Evolutionary conservation across 805 yeast species (phyloP).

Genomic region (Candida boidinii): DNA sequence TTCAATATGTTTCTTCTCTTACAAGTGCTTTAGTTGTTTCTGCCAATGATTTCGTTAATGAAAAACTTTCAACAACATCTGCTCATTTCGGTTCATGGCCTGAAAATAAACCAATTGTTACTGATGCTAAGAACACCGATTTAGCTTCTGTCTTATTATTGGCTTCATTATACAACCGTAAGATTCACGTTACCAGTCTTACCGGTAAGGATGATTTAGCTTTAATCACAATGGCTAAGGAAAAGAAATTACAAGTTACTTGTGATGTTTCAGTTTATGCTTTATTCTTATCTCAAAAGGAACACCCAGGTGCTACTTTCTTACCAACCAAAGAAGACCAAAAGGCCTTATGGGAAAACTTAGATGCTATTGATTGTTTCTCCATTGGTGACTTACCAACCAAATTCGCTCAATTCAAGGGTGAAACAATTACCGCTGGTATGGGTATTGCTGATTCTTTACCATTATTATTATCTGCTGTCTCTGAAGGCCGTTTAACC

Average conservation of each 20-base stretch:
- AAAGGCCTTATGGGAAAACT: slow-evolving; percentile 68
- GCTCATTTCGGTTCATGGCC: slow-evolving; percentile 84
- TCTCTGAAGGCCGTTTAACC: slow-evolving; percentile 62
- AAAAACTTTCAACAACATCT: slow-evolving; percentile 70
- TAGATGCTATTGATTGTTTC: slow-evolving; percentile 74
- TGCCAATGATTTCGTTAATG: slow-evolving; percentile 58
- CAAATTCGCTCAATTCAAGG: slow-evolving; percentile 56
- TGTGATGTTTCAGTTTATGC: slow-evolving; percentile 83
- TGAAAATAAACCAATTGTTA: slow-evolving; percentile 68
- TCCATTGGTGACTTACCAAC: slow-evolving; percentile 78
- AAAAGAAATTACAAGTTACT: slow-evolving; percentile 72
- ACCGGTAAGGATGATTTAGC: slow-evolving; percentile 74
- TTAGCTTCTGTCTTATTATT: slow-evolving; percentile 85
- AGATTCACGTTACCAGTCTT: slow-evolving; percentile 85
- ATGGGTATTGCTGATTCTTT: slow-evolving; percentile 73
- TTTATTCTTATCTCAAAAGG: slow-evolving; percentile 65
- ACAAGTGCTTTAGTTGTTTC: slow-evolving; percentile 82
- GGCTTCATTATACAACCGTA: slow-evolving; percentile 78
- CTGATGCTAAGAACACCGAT: slow-evolving; percentile 88
- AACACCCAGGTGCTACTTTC: slow-evolving; percentile 60
- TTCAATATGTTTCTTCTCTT: slow-evolving; percentile 50
- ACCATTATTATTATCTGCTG: slow-evolving; percentile 77
- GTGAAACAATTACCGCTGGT: slow-evolving; percentile 57
- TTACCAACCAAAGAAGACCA: slow-evolving; percentile 80
- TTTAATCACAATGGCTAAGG: slow-evolving; percentile 77